Evolutionary conservation across 176 grass and related monocot species (phyloP).

Genomic region (Lolium rigidum): DNA sequence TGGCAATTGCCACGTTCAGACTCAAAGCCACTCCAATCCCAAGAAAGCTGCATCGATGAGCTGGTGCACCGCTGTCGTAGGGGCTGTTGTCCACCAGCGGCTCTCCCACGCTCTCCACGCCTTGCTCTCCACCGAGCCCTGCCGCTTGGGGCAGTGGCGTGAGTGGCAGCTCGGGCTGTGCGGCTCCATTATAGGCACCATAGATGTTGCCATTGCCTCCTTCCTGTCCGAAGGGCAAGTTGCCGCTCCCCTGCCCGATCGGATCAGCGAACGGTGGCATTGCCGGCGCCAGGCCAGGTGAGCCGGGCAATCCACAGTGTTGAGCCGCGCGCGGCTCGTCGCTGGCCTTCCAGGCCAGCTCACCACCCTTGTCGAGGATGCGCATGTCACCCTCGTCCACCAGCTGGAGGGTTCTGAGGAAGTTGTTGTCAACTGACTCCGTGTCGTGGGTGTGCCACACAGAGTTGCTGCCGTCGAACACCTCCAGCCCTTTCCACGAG

Average conservation of each 20-base stretch:
- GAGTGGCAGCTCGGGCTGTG: conserved; percentile 34
- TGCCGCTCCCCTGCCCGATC: conserved; percentile 57
- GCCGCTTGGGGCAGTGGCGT: conserved; percentile 41
- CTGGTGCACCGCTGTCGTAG: conserved; percentile 67
- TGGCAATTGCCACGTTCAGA: conserved; percentile 10
- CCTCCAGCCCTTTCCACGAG: conserved; percentile 78
- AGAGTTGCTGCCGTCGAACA: conserved; percentile 84
- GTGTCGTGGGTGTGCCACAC: conserved; percentile 77
- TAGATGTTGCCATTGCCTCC: background rate
- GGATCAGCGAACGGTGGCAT: conserved; percentile 66
- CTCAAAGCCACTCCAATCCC: conserved; percentile 16
- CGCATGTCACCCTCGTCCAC: conserved; percentile 96
- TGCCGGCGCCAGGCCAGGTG: conserved; percentile 55
- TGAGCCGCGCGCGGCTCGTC: conserved; percentile 70
- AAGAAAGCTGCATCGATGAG: conserved; percentile 11
- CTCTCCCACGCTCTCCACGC: conserved; percentile 41
- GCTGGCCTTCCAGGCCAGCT: conserved; percentile 94
- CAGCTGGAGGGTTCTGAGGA: conserved; percentile 74
- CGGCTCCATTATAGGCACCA: conserved; percentile 9
- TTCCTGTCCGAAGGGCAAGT: conserved; percentile 60
- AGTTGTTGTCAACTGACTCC: conserved; percentile 51
- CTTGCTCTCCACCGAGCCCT: conserved; percentile 41
- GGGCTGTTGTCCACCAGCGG: conserved; percentile 93
- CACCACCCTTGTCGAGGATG: conserved; percentile 86
- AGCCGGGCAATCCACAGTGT: conserved; percentile 75